Conservation (phyloP, 2,329 filamentous ascomycete genomes). For the Hysterium pulicare region DNA sequence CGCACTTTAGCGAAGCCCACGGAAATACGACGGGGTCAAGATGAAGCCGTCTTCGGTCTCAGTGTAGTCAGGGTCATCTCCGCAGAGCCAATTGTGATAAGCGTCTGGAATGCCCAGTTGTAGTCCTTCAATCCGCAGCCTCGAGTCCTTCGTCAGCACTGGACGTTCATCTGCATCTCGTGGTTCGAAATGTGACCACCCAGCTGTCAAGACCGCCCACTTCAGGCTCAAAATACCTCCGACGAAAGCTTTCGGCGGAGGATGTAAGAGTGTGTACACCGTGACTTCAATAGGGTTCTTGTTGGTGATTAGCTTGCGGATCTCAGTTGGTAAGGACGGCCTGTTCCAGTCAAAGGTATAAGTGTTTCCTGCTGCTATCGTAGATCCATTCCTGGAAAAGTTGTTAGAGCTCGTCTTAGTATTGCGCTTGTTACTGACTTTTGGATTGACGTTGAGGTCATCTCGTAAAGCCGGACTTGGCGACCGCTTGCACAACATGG, state of each 20-base stretch:
- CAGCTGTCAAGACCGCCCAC: conserved; percentile 13
- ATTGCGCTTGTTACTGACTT: too few relatives aligned
- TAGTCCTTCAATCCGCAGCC: conserved; percentile 8
- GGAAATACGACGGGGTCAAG: conserved; percentile 17
- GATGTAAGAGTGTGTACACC: conserved; percentile 10
- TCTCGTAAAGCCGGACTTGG: too few relatives aligned
- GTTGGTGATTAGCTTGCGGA: too few relatives aligned
- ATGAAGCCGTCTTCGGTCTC: conserved; percentile 12
- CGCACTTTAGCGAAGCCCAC: too few relatives aligned
- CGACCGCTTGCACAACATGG: too few relatives aligned
- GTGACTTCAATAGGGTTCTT: too few relatives aligned
- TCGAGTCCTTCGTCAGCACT: conserved; percentile 11
- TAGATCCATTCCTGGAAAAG: too few relatives aligned
- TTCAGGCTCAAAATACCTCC: conserved; percentile 16
- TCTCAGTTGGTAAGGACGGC: too few relatives aligned
- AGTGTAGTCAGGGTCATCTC: conserved; percentile 9
- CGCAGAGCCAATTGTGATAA: conserved; percentile 20
- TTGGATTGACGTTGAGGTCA: not conserved
- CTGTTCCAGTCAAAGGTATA: too few relatives aligned
- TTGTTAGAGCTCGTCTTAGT: too few relatives aligned
- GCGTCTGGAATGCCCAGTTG: conserved; percentile 15
- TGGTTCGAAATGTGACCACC: conserved; percentile 12
- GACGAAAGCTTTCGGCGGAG: conserved; percentile 17
- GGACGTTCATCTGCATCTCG: conserved; percentile 14
- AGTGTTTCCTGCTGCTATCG: too few relatives aligned